Percentiles rank a stretch among this genome's conserved stretches.
These are phyloP conservation scores for Fibroporia radiculosa DNA, from an alignment of 768 basidiomycete species.

Conservation along the genomic window DNA sequence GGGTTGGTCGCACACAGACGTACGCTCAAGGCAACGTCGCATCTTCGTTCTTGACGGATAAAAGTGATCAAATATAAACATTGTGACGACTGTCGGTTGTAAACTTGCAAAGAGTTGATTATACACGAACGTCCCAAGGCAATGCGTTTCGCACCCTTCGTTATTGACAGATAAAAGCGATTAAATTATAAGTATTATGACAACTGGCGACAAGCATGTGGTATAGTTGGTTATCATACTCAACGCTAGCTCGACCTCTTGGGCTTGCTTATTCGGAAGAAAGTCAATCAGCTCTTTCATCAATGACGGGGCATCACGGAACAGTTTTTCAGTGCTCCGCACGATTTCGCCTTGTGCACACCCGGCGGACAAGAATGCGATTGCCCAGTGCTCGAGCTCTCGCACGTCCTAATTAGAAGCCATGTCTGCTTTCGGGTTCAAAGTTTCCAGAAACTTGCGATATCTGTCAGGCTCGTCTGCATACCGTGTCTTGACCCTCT, in stretches of 20 bases:
- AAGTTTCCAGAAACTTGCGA: slow-evolving; percentile 67
- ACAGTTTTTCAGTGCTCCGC: slow-evolving; percentile 56
- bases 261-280: slow-evolving; percentile 40
- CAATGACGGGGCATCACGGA: slow-evolving; percentile 71
- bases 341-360: slow-evolving; percentile 54
- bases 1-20: no score
- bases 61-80: no score
- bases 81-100: no score
- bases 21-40: no score
- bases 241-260: slow-evolving; percentile 17
- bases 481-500: slow-evolving; percentile 93
- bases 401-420: slow-evolving; percentile 35
- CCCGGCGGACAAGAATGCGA: slow-evolving; percentile 9
- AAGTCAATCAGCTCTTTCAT: slow-evolving; percentile 69
- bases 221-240: no score
- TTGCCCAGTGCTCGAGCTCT: slow-evolving; percentile 13
- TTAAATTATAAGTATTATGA: no score
- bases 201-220: no score
- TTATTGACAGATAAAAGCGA: no score
- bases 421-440: slow-evolving; percentile 20
- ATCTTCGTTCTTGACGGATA: no score
- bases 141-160: no score
- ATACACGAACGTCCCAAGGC: no score
- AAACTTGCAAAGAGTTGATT: no score
- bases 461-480: slow-evolving; percentile 74